Conservation (phyloP, 2,329 filamentous ascomycete genomes). For the Orbilia brochopaga region DNA sequence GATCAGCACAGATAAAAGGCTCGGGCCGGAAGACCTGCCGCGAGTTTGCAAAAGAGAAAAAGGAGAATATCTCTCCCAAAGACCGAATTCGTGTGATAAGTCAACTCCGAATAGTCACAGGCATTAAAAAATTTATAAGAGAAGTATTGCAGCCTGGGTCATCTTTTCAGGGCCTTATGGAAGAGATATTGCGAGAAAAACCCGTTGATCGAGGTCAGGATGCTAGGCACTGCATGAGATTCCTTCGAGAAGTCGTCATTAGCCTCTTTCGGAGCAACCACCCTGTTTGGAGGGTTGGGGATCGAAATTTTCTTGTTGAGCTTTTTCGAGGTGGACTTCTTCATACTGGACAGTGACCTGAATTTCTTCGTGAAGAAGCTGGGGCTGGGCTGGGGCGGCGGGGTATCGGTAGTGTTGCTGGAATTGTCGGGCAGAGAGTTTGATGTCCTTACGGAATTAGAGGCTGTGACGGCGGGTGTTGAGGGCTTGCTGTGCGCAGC, state of each 20-base stretch:
- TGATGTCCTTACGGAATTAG: constrained; percentile 13
- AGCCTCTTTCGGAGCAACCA: not conserved
- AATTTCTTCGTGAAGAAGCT: constrained; percentile 15
- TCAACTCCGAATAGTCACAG: not conserved
- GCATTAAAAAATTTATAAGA: not conserved
- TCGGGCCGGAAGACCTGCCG: too few species aligned
- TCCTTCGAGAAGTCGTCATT: not conserved
- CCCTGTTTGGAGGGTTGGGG: constrained; percentile 12
- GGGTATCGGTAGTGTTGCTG: constrained; percentile 44
- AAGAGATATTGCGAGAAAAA: constrained; percentile 7
- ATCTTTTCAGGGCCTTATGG: not conserved
- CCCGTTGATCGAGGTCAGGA: not conserved
- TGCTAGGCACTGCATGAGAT: not conserved
- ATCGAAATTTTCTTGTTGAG: not conserved
- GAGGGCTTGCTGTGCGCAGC: constrained; percentile 25
- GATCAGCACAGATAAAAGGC: too few species aligned
- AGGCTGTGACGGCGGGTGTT: not conserved
- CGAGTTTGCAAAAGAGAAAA: too few species aligned
- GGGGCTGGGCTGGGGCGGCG: constrained; percentile 15
- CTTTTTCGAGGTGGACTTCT: constrained; percentile 14
- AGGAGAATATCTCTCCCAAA: too few species aligned
- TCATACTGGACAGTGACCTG: constrained; percentile 3
- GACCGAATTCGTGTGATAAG: not conserved
- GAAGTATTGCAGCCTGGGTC: not conserved
- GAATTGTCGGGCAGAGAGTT: constrained; percentile 36